Percentiles rank a stretch among this genome's conserved stretches.
Evolutionary conservation across 108 stramenopile genomes (phyloP).

Genomic region (Cyclostephanos invisitatus): DNA sequence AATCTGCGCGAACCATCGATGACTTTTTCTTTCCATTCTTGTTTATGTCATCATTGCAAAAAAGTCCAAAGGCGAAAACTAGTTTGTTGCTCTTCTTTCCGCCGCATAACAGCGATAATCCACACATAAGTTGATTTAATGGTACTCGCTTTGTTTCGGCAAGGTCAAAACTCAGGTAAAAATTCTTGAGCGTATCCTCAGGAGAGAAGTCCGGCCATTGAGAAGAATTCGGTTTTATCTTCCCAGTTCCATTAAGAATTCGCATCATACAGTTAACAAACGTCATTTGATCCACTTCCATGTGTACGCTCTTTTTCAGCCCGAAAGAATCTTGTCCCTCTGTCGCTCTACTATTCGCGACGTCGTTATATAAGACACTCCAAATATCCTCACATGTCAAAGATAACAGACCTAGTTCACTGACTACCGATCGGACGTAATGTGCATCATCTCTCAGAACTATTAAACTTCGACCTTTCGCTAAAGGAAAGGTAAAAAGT

Average conservation of each 20-base stretch:
- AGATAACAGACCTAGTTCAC: constrained; percentile 67
- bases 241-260: constrained; percentile 49
- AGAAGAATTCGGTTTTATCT: constrained; percentile 37
- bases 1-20: constrained; percentile 62
- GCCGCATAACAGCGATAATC: constrained; percentile 79
- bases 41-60: constrained; percentile 53
- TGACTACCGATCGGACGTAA: constrained; percentile 81
- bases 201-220: constrained; percentile 34
- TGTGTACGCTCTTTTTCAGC: constrained; percentile 28
- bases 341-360: constrained; percentile 36
- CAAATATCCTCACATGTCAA: constrained; percentile 71
- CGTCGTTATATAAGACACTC: constrained; percentile 43
- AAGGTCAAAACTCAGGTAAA: constrained; percentile 85
- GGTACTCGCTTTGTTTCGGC: constrained; percentile 66
- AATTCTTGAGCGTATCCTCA: constrained; percentile 65
- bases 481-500: constrained; percentile 85
- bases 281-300: constrained; percentile 59
- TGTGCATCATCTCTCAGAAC: constrained; percentile 82
- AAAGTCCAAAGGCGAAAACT: constrained; percentile 82
- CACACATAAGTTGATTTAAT: constrained; percentile 88
- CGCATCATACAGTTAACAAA: constrained; percentile 79
- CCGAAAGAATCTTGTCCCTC: constrained; percentile 26
- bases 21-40: constrained; percentile 50
- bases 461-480: constrained; percentile 74
- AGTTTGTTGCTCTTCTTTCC: constrained; percentile 88